phyloP scores from a whole-genome alignment of 257 asterid species.

The Capsicum chinense region DNA sequence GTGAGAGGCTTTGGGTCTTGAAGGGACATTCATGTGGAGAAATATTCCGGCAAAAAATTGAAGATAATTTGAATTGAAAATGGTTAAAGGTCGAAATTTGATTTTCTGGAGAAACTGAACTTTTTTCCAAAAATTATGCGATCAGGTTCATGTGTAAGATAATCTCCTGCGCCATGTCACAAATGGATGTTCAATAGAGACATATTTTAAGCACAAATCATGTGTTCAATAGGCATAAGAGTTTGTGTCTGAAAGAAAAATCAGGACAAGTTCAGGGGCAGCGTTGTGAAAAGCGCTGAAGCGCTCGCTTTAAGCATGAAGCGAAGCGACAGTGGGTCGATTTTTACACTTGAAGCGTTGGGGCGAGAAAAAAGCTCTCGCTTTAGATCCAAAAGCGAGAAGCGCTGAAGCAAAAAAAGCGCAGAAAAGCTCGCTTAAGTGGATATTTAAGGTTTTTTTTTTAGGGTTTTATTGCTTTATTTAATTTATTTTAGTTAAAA shows the following conservation, averaged over 20 bases:
- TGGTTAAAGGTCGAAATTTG: background rate
- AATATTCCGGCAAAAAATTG: background rate
- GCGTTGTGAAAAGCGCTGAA: too few species aligned
- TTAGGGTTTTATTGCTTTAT: too few species aligned
- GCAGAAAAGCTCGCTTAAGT: too few species aligned
- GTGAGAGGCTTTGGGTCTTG: background rate
- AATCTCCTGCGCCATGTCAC: background rate
- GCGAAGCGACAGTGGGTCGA: too few species aligned
- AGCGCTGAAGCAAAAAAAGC: too few species aligned
- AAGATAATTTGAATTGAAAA: background rate
- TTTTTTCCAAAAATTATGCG: background rate
- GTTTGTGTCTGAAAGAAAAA: background rate
- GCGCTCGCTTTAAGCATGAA: too few species aligned
- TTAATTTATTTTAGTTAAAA: too few species aligned
- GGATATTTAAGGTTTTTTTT: too few species aligned
- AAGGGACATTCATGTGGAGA: background rate
- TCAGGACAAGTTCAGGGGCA: background rate
- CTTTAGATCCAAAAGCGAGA: too few species aligned
- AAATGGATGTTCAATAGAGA: background rate
- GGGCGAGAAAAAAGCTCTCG: too few species aligned
- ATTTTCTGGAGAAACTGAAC: background rate
- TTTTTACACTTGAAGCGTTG: too few species aligned
- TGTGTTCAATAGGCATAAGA: background rate
- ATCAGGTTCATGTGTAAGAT: slow-evolving; percentile 1
- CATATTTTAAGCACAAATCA: background rate